Percentiles rank a stretch among this genome's conserved stretches.
phyloP scores from a whole-genome alignment of 2,329 filamentous ascomycete genomes.

The Knoxdaviesia capensis region DNA sequence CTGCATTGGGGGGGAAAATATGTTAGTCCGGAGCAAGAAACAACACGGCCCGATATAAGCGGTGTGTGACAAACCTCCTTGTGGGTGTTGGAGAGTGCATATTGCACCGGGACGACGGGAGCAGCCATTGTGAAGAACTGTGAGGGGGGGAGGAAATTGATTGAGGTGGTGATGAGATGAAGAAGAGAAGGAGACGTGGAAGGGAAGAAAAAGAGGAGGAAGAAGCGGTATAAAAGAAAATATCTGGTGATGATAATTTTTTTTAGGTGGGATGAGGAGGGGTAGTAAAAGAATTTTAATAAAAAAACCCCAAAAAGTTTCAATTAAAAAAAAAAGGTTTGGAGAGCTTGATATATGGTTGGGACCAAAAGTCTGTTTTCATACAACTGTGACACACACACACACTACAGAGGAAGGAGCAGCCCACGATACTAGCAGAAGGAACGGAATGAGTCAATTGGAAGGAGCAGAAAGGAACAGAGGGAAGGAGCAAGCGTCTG shows the following conservation, averaged over 20 bases:
- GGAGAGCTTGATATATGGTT: too few species aligned
- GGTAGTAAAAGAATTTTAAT: not conserved
- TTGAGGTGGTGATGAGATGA: conserved; percentile 1
- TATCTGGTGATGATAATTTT: too few species aligned
- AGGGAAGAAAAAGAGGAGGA: not conserved
- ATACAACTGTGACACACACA: too few species aligned
- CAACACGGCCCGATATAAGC: not conserved
- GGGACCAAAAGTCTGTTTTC: too few species aligned
- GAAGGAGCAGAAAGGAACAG: too few species aligned
- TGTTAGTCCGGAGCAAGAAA: conserved; percentile 6
- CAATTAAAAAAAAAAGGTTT: too few species aligned
- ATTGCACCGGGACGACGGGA: conserved; percentile 17
- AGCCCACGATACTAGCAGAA: too few species aligned
- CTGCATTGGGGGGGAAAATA: conserved; percentile 22
- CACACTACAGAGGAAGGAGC: too few species aligned
- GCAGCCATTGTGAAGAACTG: conserved; percentile 17
- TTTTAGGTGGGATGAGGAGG: not conserved
- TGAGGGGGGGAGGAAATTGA: conserved; percentile 1
- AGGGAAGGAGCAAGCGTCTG: too few species aligned
- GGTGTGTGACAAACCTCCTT: conserved; percentile 24
- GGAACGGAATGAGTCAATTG: too few species aligned
- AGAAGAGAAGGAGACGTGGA: not conserved
- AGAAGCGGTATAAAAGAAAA: not conserved
- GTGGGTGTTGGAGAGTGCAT: conserved; percentile 32
- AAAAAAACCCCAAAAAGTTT: not conserved